Conservation (phyloP, 2,329 filamentous ascomycete species). For the Phaeophleospora eucalypticola region DNA sequence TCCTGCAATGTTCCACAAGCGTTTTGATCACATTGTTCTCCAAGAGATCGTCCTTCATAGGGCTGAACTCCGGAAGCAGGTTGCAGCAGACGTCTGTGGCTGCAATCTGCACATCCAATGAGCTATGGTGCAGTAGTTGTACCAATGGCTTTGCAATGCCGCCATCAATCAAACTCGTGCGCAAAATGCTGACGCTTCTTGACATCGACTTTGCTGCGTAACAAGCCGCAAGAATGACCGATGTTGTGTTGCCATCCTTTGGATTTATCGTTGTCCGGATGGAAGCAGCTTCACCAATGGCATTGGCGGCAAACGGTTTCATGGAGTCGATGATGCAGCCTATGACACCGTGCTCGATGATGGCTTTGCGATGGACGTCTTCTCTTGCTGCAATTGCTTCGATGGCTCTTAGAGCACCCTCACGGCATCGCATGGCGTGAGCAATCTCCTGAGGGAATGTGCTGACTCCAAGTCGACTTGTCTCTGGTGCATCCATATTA, state of each 20-base stretch:
- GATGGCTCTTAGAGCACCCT: conserved; percentile 71
- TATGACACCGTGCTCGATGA: conserved; percentile 78
- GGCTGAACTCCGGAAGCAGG: conserved; percentile 80
- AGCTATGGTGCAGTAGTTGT: conserved; percentile 66
- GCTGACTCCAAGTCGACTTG: conserved; percentile 53
- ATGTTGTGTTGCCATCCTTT: conserved; percentile 70
- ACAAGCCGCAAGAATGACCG: conserved; percentile 81
- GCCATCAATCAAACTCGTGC: conserved; percentile 83
- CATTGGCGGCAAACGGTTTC: conserved; percentile 49
- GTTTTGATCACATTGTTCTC: conserved; percentile 70
- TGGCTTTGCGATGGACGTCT: conserved; percentile 75
- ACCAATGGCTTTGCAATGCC: conserved; percentile 75
- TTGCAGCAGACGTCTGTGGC: conserved; percentile 83
- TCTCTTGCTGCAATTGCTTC: conserved; percentile 77
- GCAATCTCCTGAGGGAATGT: conserved; percentile 58
- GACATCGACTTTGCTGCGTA: conserved; percentile 76
- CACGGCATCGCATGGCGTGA: conserved; percentile 72
- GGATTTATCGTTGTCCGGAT: conserved; percentile 35
- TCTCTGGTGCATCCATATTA: conserved; percentile 11
- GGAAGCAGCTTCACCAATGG: conserved; percentile 21
- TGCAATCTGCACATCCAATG: conserved; percentile 77
- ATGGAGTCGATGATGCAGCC: conserved; percentile 81
- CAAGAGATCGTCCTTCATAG: conserved; percentile 77
- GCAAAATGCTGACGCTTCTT: conserved; percentile 75
- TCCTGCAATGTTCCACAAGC: conserved; percentile 80